Percentiles rank a stretch among this genome's conserved stretches.
Conservation (phyloP, 306 rosid genomes). For the Trichosanthes truncata region DNA sequence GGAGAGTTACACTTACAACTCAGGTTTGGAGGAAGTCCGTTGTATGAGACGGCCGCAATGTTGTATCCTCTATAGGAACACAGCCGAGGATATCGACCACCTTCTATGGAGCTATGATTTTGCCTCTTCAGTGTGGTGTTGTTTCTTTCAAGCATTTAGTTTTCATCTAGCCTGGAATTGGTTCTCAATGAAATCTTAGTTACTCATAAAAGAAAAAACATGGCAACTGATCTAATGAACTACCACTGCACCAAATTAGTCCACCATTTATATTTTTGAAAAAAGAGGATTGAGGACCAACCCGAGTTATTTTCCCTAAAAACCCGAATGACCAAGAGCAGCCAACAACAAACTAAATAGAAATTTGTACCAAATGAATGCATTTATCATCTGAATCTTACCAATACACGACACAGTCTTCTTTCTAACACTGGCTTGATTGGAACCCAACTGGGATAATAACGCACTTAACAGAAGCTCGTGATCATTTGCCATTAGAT, state of each 20-base stretch:
- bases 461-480: slow-evolving; percentile 64
- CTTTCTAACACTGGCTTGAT: slow-evolving; percentile 86
- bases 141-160: too few species aligned
- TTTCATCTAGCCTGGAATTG: too few species aligned
- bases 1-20: too few species aligned
- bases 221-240: not conserved
- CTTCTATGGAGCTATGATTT: too few species aligned
- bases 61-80: too few species aligned
- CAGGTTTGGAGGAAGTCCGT: too few species aligned
- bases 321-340: not conserved
- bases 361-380: not conserved
- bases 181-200: not conserved
- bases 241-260: not conserved
- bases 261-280: not conserved
- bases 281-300: not conserved
- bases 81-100: too few species aligned
- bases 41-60: too few species aligned
- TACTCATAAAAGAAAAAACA: not conserved
- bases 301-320: not conserved
- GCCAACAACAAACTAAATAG: not conserved
- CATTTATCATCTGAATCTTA: slow-evolving; percentile 21
- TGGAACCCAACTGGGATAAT: slow-evolving; percentile 76
- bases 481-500: slow-evolving; percentile 66
- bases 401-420: slow-evolving; percentile 87
- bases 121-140: too few species aligned